phyloP scores from a whole-genome alignment of 176 grass and related monocot species.

The Alopecurus myosuroides region DNA sequence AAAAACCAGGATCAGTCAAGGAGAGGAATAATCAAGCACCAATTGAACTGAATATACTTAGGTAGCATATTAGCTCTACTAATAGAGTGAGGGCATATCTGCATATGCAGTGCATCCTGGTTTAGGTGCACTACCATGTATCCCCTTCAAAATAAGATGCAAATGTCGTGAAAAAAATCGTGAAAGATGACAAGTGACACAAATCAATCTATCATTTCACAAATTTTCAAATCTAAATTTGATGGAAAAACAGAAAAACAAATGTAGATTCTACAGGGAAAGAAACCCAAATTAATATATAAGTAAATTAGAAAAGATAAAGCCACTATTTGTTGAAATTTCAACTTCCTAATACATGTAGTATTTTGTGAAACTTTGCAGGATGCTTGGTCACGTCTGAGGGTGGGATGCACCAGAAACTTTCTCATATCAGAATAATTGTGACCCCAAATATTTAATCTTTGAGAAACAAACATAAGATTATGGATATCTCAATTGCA shows the following conservation, averaged over 20 bases:
- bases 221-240: not conserved
- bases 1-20: slow-evolving; percentile 25
- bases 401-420: too few species aligned
- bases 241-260: not conserved
- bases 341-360: not conserved
- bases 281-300: not conserved
- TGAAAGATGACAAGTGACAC: not conserved
- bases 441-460: too few species aligned
- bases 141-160: not conserved
- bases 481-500: too few species aligned
- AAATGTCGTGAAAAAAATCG: not conserved
- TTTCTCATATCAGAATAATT: too few species aligned
- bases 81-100: not conserved
- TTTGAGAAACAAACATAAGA: too few species aligned
- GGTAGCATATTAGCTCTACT: too few species aligned
- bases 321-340: not conserved
- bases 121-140: not conserved
- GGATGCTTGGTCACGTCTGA: not conserved
- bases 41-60: not conserved
- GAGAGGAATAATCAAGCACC: slow-evolving; percentile 8
- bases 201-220: not conserved
- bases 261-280: not conserved
- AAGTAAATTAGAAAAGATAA: not conserved
- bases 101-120: not conserved
- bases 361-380: not conserved